phyloP scores from a whole-genome alignment of 257 asterid genomes.

The Cruciata laevipes region DNA sequence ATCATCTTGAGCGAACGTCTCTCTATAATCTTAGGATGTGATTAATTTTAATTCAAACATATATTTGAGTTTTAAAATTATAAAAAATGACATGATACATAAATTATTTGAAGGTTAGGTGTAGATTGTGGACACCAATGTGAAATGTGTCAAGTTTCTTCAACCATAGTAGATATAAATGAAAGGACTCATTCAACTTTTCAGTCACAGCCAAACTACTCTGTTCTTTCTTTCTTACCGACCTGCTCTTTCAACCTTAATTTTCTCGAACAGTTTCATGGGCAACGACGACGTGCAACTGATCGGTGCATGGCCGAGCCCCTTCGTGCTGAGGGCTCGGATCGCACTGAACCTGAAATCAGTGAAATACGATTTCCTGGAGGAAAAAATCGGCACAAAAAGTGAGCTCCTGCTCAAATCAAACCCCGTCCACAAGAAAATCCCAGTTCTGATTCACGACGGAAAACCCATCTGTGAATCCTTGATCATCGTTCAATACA shows the following conservation, averaged over 20 bases:
- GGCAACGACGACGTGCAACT: constrained; percentile 17
- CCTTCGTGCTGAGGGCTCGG: constrained; percentile 27
- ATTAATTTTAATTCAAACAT: too few relatives aligned
- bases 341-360: constrained; percentile 44
- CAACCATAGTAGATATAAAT: neutral
- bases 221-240: neutral
- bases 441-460: constrained; percentile 45
- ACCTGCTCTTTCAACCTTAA: neutral
- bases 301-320: constrained; percentile 41
- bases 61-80: too few relatives aligned
- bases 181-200: neutral
- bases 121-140: neutral
- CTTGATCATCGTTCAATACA: constrained; percentile 35
- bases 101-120: neutral
- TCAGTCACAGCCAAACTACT: neutral
- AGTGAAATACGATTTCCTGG: constrained; percentile 24
- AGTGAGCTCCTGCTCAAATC: constrained; percentile 35
- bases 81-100: too few relatives aligned
- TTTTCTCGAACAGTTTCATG: neutral
- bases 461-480: constrained; percentile 38
- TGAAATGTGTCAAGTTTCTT: neutral
- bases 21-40: too few relatives aligned
- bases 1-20: too few relatives aligned
- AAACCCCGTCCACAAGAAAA: constrained; percentile 38
- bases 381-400: constrained; percentile 20